Percentiles rank a stretch among this genome's conserved stretches.
phyloP scores from a whole-genome alignment of 192 early-diverging fungal genomes.

The Physocladia obscura region DNA sequence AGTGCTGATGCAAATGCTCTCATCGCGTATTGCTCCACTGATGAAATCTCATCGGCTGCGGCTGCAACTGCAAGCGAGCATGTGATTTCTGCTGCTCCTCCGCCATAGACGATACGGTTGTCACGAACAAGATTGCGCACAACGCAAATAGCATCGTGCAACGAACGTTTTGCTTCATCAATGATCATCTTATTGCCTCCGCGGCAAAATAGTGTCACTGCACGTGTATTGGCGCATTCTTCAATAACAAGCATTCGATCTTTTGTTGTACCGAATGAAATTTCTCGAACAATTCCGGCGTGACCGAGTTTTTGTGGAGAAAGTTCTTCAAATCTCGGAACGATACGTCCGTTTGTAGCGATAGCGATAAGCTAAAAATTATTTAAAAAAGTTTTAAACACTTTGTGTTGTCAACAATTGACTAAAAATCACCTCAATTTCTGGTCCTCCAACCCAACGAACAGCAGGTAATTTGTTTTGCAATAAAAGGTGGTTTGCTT shows the following conservation, averaged over 20 bases:
- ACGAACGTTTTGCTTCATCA: constrained; percentile 96
- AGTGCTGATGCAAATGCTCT: constrained; percentile 95
- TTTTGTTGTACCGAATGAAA: constrained; percentile 96
- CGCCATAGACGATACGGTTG: constrained; percentile 99
- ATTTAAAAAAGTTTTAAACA: constrained; percentile 1
- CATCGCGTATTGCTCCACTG: constrained; percentile 99
- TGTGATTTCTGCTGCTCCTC: constrained; percentile 96
- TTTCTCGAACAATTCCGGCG: constrained; percentile 92
- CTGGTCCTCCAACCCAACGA: constrained; percentile 99
- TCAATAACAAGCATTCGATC: constrained; percentile 99
- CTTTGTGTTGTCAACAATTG: background rate
- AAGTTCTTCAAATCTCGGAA: constrained; percentile 98
- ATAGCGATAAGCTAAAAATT: constrained; percentile 85
- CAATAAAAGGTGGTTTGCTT: constrained; percentile 97
- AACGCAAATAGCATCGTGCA: constrained; percentile 98
- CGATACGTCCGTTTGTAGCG: constrained; percentile 99
- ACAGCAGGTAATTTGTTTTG: constrained; percentile 97
- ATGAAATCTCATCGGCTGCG: constrained; percentile 84
- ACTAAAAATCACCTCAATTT: constrained; percentile 77
- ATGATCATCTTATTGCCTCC: constrained; percentile 99
- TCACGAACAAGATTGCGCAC: constrained; percentile 95
- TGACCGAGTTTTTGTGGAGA: constrained; percentile 81
- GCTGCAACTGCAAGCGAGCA: constrained; percentile 90
- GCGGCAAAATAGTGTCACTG: constrained; percentile 94
- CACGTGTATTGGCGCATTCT: constrained; percentile 97